Percentiles rank a stretch among this genome's conserved stretches.
Evolutionary conservation across 768 basidiomycete species (phyloP).

Genomic region (Auriculariales sp.): DNA sequence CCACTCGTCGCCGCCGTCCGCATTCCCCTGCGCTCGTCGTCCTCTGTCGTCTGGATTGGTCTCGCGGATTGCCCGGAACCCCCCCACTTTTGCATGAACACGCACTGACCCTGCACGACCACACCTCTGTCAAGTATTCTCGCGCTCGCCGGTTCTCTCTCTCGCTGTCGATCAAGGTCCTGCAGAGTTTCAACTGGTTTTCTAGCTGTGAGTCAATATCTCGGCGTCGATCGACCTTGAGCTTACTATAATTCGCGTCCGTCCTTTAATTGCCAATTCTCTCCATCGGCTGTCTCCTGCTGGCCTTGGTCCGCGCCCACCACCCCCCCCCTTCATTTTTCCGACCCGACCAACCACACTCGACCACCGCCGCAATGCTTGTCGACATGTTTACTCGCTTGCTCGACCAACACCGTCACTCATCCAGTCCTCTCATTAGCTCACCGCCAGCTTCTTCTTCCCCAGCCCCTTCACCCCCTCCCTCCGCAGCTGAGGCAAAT

Average conservation of each 20-base stretch:
- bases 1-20: too few relatives aligned
- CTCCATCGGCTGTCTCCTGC: constrained; percentile 30
- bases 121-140: too few relatives aligned
- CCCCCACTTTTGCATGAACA: too few relatives aligned
- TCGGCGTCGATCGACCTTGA: not conserved
- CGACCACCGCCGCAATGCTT: not conserved
- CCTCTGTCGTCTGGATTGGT: too few relatives aligned
- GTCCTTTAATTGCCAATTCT: constrained; percentile 6
- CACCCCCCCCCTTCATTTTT: constrained; percentile 13
- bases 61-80: too few relatives aligned
- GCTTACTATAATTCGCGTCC: not conserved
- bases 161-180: too few relatives aligned
- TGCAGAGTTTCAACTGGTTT: too few relatives aligned
- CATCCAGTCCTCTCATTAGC: constrained; percentile 3
- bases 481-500: constrained; percentile 14
- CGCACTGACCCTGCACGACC: too few relatives aligned
- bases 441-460: constrained; percentile 4
- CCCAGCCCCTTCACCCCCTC: constrained; percentile 1
- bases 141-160: too few relatives aligned
- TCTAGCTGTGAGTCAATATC: not conserved
- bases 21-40: too few relatives aligned
- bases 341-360: not conserved
- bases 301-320: constrained; percentile 27
- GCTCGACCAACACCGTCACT: not conserved
- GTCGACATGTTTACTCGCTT: constrained; percentile 1